Base-by-base conservation (phyloP, 2,329 filamentous ascomycete genomes). In the Exophiala dermatitidis region DNA sequence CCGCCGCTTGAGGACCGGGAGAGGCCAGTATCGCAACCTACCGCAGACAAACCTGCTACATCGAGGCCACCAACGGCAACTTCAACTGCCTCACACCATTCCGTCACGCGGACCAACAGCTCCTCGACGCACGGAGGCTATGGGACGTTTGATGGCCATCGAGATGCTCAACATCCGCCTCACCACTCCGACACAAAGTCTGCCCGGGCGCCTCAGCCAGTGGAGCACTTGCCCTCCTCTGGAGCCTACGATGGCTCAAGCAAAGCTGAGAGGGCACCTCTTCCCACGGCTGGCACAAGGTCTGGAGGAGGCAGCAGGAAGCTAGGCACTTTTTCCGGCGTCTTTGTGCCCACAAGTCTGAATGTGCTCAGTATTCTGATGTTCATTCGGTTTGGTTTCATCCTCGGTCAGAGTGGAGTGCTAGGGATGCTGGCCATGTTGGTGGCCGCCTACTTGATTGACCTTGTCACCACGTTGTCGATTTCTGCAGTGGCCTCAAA, bases 301-400 rank as follows among this genome's bases (percentile, higher is more conserved):
- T 50, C 50, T 28, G 44, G 46, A 31, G 52, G 48, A 32, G 73
- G 67, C 56, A 69, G 67, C 10, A 71, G 78, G 62, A 93, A 93
- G 71, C 76, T 94, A 53, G 86, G 86, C 36, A 84, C 82, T 5
- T 82, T 89, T 60, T 87, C 83, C 3, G 86, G 86, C 5, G 86
- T 94, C 45, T 95, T 90, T 67, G 86, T 95, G 10, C 89, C 89
- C 1, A 89, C 89, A n/a, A 90, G 85, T 57, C 75, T 94, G 61
- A 95, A 93, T 68, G 89, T 95, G 40, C 73, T 94, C 60, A 91
- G 87, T 63, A 94, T 95, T 69, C 78, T 95, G 57, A 94, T 95
- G 88, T 95, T 95, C 71, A 75, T 95, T 63, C 82, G 89, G 26
- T 95, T 95, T 68, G 88, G 89, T 26, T 83, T 89, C 63, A 87